phyloP scores from a whole-genome alignment of 768 basidiomycete genomes.

The Boletus insuetus region DNA sequence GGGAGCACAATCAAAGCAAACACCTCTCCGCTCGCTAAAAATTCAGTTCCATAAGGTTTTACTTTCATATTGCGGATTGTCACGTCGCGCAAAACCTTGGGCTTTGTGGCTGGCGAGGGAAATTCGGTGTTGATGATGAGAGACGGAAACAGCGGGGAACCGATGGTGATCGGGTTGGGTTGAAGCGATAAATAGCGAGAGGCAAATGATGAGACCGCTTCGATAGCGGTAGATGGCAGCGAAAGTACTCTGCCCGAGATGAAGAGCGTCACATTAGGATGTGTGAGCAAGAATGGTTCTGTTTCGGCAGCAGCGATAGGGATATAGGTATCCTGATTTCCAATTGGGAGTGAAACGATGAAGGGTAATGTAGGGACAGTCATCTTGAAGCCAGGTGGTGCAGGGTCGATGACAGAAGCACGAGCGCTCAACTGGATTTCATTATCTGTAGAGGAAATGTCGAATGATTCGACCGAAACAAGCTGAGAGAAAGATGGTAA shows the following conservation, averaged over 20 bases:
- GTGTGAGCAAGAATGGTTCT: slow-evolving; percentile 56
- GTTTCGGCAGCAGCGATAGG: slow-evolving; percentile 56
- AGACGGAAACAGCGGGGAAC: slow-evolving; percentile 51
- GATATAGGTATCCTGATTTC: slow-evolving; percentile 24
- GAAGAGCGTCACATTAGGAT: slow-evolving; percentile 63
- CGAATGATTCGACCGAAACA: slow-evolving; percentile 58
- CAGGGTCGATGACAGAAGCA: slow-evolving; percentile 59
- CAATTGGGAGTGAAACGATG: slow-evolving; percentile 47
- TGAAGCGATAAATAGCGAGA: slow-evolving; percentile 59
- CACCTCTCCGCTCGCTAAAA: slow-evolving; percentile 71
- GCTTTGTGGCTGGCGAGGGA: slow-evolving; percentile 62
- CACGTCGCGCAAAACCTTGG: slow-evolving; percentile 66
- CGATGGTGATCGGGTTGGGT: slow-evolving; percentile 56
- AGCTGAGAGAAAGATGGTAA: slow-evolving; percentile 59
- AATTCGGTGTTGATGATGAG: slow-evolving; percentile 51
- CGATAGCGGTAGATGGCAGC: slow-evolving; percentile 39
- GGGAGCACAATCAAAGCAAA: slow-evolving; percentile 67
- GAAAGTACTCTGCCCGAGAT: slow-evolving; percentile 59
- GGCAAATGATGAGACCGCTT: slow-evolving; percentile 58
- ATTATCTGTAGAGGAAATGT: slow-evolving; percentile 35
- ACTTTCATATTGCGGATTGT: slow-evolving; percentile 77
- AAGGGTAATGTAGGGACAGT: slow-evolving; percentile 62
- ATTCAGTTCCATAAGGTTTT: slow-evolving; percentile 41
- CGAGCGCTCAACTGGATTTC: slow-evolving; percentile 46
- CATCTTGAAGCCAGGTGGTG: slow-evolving; percentile 47